Evolutionary conservation across 75 land plant genomes (phyloP).

Genomic region (Chamaecyparis obtusa): DNA sequence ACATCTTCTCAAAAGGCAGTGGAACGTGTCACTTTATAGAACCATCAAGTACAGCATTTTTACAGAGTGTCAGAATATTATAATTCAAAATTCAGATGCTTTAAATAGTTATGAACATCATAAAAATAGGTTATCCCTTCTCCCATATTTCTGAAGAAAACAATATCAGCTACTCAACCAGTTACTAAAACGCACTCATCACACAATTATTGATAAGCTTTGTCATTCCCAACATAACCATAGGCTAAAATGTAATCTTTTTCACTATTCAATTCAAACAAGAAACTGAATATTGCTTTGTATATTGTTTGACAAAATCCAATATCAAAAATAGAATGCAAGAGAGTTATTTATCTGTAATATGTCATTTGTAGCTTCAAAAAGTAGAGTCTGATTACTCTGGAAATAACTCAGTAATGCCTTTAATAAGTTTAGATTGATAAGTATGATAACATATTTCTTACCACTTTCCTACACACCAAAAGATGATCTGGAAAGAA

Average conservation of each 20-base stretch:
- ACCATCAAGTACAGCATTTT: too few species aligned
- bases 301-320: too few species aligned
- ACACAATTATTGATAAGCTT: neutral
- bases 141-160: neutral
- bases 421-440: neutral
- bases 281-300: neutral
- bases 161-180: neutral
- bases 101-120: neutral
- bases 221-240: neutral
- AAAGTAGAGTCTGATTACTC: neutral
- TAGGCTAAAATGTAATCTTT: neutral
- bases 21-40: too few species aligned
- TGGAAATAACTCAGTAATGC: neutral
- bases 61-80: too few species aligned
- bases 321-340: neutral
- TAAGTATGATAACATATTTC: neutral
- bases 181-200: neutral
- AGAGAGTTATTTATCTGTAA: neutral
- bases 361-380: neutral
- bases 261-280: neutral
- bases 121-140: neutral
- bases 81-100: neutral
- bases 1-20: too few species aligned
- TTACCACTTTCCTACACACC: too few species aligned
- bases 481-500: too few species aligned